Conservation (phyloP, 2,329 filamentous ascomycete genomes). For the Cyphellophora europaea region DNA sequence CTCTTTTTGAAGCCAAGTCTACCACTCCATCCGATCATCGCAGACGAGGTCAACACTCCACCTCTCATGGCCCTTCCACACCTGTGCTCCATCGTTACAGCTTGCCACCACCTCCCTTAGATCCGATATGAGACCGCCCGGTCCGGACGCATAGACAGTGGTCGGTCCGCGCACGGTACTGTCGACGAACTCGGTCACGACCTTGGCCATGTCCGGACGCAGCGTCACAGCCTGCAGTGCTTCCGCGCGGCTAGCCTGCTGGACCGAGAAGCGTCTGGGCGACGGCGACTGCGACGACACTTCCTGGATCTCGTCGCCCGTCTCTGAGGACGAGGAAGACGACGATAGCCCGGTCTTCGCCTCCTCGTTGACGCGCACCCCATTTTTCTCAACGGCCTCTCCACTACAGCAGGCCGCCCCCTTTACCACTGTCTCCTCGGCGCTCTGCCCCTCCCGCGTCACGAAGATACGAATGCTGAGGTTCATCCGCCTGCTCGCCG, state of each 20-base stretch:
- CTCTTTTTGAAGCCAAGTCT: constrained; percentile 1
- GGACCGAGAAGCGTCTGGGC: constrained; percentile 12
- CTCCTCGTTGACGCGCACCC: not conserved
- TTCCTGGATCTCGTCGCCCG: constrained; percentile 4
- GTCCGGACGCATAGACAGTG: constrained; percentile 52
- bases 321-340: constrained; percentile 3
- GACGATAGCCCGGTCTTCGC: constrained; percentile 2
- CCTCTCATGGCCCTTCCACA: constrained; percentile 50
- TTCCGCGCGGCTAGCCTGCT: constrained; percentile 14
- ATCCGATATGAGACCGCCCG: constrained; percentile 50
- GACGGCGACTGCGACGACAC: constrained; percentile 16
- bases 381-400: not conserved
- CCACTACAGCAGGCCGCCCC: not conserved
- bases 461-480: constrained; percentile 50
- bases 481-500: constrained; percentile 27
- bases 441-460: constrained; percentile 46
- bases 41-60: constrained; percentile 49
- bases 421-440: no score
- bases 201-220: constrained; percentile 37
- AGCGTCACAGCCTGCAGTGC: constrained; percentile 23
- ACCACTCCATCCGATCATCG: constrained; percentile 47
- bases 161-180: constrained; percentile 39
- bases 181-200: constrained; percentile 42
- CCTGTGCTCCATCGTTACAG: constrained; percentile 42
- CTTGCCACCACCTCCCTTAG: constrained; percentile 44